Conservation (phyloP, 1,284 basidiomycete genomes). For the Cryptococcus sp. region DNA sequence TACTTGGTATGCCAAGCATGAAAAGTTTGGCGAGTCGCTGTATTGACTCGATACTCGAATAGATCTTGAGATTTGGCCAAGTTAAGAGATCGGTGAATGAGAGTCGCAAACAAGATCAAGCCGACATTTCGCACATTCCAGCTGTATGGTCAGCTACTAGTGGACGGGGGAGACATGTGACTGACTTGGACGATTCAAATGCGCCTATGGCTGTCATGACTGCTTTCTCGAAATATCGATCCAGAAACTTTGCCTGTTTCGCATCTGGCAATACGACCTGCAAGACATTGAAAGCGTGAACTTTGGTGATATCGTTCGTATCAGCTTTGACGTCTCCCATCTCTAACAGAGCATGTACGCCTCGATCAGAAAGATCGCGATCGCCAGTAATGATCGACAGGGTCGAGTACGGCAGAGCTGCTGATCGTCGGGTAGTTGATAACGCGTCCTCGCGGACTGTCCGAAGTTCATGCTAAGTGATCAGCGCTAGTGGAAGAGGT, state of each 20-base stretch:
- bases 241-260: constrained; percentile 33
- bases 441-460: constrained; percentile 36
- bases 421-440: constrained; percentile 45
- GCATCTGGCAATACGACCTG: constrained; percentile 46
- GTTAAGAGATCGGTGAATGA: constrained; percentile 37
- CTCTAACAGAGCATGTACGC: constrained; percentile 24
- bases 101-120: constrained; percentile 43
- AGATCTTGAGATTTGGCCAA: constrained; percentile 26
- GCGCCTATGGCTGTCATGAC: constrained; percentile 40
- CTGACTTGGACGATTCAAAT: constrained; percentile 43
- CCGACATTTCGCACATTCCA: constrained; percentile 49
- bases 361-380: constrained; percentile 26
- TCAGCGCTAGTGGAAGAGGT: not conserved
- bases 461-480: constrained; percentile 27
- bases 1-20: constrained; percentile 34
- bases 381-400: constrained; percentile 38
- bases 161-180: not conserved
- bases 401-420: constrained; percentile 42
- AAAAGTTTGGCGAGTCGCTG: constrained; percentile 33
- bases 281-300: constrained; percentile 47
- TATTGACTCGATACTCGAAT: constrained; percentile 19
- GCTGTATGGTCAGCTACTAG: constrained; percentile 14
- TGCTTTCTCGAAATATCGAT: constrained; percentile 36
- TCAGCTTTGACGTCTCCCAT: constrained; percentile 21
- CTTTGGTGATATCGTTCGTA: constrained; percentile 38